Evolutionary conservation across 306 rosid species (phyloP).

Genomic region (Erythrophleum fordii): DNA sequence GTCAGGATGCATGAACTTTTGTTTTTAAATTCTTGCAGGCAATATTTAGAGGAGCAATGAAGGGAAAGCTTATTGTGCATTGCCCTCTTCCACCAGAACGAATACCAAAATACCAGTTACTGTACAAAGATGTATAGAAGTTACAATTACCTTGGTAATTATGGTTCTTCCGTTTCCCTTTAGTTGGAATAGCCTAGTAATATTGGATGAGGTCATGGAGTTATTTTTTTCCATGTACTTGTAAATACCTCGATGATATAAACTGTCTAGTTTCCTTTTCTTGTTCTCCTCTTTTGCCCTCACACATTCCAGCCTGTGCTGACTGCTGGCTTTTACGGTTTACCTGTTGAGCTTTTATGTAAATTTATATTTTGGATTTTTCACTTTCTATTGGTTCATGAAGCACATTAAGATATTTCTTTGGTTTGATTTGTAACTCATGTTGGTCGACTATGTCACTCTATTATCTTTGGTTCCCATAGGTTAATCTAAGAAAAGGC

Average conservation of each 20-base stretch:
- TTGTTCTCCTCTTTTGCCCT: neutral
- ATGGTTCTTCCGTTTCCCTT: neutral
- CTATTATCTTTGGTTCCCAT: neutral
- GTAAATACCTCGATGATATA: neutral
- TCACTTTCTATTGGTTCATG: neutral
- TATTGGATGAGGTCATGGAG: neutral
- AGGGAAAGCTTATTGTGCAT: slow-evolving; percentile 80
- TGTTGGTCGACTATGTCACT: neutral
- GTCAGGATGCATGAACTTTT: slow-evolving; percentile 22
- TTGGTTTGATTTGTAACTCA: neutral
- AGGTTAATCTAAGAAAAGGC: neutral
- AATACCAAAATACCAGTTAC: slow-evolving; percentile 72
- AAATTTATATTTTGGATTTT: neutral
- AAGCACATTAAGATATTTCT: neutral
- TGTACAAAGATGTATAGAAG: slow-evolving; percentile 68
- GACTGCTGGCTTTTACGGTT: neutral
- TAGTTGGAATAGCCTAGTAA: neutral
- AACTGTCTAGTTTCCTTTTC: neutral
- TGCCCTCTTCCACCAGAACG: slow-evolving; percentile 75
- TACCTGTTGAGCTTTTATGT: neutral
- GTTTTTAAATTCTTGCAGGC: slow-evolving; percentile 53
- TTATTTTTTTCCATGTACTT: neutral
- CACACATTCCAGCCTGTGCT: neutral
- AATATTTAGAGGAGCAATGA: slow-evolving; percentile 87
- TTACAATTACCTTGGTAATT: neutral